Evolutionary conservation across 805 yeast species (phyloP), one percentile per base, ranked within the genome.

Genomic region (Candida ortonii): DNA sequence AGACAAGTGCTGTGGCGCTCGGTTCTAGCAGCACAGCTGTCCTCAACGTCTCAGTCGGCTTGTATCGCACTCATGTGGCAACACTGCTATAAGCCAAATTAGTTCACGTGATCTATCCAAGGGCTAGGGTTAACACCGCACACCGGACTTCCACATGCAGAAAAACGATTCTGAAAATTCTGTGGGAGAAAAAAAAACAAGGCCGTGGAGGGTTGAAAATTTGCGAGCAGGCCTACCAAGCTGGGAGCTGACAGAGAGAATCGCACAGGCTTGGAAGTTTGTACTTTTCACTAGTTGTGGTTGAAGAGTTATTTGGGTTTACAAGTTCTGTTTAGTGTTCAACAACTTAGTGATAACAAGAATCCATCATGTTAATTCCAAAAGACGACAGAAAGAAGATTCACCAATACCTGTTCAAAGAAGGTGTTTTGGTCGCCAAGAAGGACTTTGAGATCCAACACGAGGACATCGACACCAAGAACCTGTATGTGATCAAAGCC

Each of bases 351-450:
- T n/a, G n/a, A n/a, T n/a, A n/a, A n/a, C n/a, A n/a, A 36, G 17
- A 41, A 37, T 54, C 57, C 73, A 79, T 59, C 67, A 93, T 93
- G 99, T 82, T 93, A 79, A 93, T 93, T 81, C 97, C 99, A 77
- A 93, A 86, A 78, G 95, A 87, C 75, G 98, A 93, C 73, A 89
- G 99, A 84, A 87, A 86, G 79, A 86, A 86, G 89, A 93, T 93
- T 73, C 96, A 88, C 94, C 85, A 81, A 73, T 84, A 89, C 85
- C 93, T 93, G 76, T 93, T 89, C 86, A 89, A 88, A 85, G 97
- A 93, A 82, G 99, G 99, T 78, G 98, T 90, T 70, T 86, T 87
- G 70, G 97, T 93, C 64, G 98, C 99, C 68, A 86, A 89, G 84
- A 93, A 93, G 83, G 96, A 93, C 78, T 90, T 78, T 80, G 95